Base-by-base conservation (phyloP, 306 rosid genomes). In the Trifolium subterraneum region DNA sequence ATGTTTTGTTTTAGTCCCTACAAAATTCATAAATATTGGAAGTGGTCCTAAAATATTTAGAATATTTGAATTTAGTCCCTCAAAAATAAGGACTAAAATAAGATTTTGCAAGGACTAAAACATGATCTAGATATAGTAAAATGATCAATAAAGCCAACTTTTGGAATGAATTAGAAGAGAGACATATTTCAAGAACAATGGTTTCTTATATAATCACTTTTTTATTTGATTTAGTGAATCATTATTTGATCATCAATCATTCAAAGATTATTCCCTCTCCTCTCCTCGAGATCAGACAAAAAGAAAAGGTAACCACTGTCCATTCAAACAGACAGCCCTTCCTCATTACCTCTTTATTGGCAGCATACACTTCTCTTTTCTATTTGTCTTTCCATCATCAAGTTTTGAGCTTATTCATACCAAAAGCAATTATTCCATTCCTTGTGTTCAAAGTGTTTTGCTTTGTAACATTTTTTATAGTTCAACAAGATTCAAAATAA, bases 351-450 rank as follows among this genome's bases (percentile, higher is more conserved):
- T 87, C 79, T 78, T 71, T 77, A 61, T 78, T 87, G 75, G 85
- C 48, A 72, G 81, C 77, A 59, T 84, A 82, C 82, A 83, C 72
- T 4, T 72, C 78, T 76, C 84, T 77, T 82, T n/a, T 50, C 48
- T 67, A 54, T 64, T 64, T 64, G 52, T 82, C 76, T 78, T 73
- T 70, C 59, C 80, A 58, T 65, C 71, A 33, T 68, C 79, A 73
- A 75, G 73, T 80, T 69, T 69, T 69, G 45, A 77, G 84, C 87
- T 87, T 87, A 85, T 79, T 85, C 87, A 81, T 87, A 73, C 79
- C 80, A 80, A 85, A 87, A 84, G 87, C 77, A 64, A 85, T 83
- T 89, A 89, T 89, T 85, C 89, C 87, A 72, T 83, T 79, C 82
- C 31, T 10, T 69, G 62, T 85, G 79, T 83, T 85, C 78, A 82